phyloP scores from a whole-genome alignment of 2,329 filamentous ascomycete genomes.

The Tolypocladium capitatum region DNA sequence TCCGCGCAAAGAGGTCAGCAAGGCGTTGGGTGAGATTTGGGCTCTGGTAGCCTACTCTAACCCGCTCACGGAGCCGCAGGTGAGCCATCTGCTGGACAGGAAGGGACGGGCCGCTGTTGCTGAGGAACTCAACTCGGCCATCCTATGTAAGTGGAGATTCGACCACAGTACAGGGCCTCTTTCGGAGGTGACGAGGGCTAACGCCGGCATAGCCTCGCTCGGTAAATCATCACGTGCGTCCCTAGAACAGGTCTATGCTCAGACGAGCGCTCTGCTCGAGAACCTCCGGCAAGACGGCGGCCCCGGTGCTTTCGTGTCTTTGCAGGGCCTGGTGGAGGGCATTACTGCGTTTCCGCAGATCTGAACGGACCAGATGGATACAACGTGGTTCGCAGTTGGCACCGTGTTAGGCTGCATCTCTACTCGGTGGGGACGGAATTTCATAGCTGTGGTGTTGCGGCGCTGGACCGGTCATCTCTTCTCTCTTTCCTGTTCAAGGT shows the following conservation, averaged over 20 bases:
- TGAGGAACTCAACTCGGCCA: conserved; percentile 88
- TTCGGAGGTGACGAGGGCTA: conserved; percentile 4
- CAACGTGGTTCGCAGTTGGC: too few relatives aligned
- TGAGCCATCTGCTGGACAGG: conserved; percentile 66
- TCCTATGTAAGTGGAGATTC: conserved; percentile 53
- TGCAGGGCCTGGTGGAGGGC: conserved; percentile 34
- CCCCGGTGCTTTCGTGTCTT: conserved; percentile 66
- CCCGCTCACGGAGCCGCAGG: conserved; percentile 57
- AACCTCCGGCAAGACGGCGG: conserved; percentile 69
- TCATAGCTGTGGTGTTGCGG: conserved; percentile 1
- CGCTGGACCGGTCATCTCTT: not conserved
- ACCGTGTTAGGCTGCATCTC: not conserved
- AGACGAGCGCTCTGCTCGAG: conserved; percentile 76
- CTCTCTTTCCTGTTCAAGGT: not conserved
- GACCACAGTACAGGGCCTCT: not conserved
- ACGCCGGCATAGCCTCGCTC: conserved; percentile 52
- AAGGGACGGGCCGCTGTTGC: conserved; percentile 66
- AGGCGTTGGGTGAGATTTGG: conserved; percentile 72
- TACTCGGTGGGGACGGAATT: not conserved
- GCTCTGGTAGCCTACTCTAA: conserved; percentile 78
- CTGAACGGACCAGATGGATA: conserved; percentile 7
- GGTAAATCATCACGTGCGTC: conserved; percentile 82
- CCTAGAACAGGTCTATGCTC: conserved; percentile 71
- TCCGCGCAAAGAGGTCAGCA: conserved; percentile 53
- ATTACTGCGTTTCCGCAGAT: conserved; percentile 26